A percentile compares a stretch with the other conserved stretches of the same genome.
These are phyloP conservation scores for Boletus mariae DNA, from an alignment of 1,284 basidiomycete species.

Conservation along the genomic window DNA sequence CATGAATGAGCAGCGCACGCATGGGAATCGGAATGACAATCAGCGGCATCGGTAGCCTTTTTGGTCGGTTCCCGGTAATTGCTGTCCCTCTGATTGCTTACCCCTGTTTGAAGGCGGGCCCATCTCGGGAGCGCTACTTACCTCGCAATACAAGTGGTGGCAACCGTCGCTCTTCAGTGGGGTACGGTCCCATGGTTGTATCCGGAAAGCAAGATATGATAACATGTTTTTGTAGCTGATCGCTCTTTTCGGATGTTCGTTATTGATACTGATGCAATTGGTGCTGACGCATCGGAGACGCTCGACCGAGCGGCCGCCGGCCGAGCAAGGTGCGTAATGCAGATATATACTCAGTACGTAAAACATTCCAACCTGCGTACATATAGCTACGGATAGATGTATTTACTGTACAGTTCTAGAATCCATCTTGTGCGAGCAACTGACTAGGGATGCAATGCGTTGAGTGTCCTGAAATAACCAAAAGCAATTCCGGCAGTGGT, in stretches of 20 bases:
- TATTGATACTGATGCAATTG: conserved; percentile 19
- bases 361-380: not conserved
- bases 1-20: no score
- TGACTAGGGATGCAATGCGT: conserved; percentile 36
- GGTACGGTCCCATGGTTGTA: not conserved
- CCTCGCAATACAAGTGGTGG: conserved; percentile 23
- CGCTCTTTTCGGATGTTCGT: conserved; percentile 9
- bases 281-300: conserved; percentile 3
- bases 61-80: not conserved
- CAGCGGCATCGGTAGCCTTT: conserved; percentile 12
- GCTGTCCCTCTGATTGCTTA: not conserved
- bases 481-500: conserved; percentile 51
- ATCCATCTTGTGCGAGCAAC: not conserved
- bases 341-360: not conserved
- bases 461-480: conserved; percentile 54
- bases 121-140: conserved; percentile 26
- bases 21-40: conserved; percentile 7
- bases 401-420: not conserved
- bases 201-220: not conserved
- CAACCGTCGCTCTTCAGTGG: no score
- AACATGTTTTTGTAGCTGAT: conserved; percentile 14
- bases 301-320: not conserved
- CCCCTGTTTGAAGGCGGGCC: conserved; percentile 21
- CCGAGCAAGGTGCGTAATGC: not conserved
- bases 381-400: not conserved